A percentile compares a stretch with the other conserved stretches of the same genome.
Evolutionary conservation across 2,329 filamentous ascomycete species (phyloP).

Genomic region (Xylaria arbuscula): DNA sequence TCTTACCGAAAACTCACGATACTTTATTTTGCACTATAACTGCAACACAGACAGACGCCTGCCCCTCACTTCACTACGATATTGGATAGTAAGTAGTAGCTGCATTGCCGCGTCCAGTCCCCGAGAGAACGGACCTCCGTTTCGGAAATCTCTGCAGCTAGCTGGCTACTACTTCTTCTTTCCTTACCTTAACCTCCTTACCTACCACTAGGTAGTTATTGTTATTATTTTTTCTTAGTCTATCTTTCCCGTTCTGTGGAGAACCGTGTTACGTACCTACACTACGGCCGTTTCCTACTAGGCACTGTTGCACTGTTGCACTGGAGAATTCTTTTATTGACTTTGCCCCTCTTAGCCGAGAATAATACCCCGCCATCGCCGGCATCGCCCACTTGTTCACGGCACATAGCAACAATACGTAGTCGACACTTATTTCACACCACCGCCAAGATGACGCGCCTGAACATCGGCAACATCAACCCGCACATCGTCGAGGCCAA

Average conservation of each 20-base stretch:
- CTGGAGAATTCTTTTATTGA: constrained; percentile 1
- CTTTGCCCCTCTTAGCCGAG: constrained; percentile 10
- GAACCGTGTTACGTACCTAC: neutral
- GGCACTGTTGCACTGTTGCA: neutral
- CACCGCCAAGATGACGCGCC: constrained; percentile 52
- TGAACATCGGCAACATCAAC: constrained; percentile 92
- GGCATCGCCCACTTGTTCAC: constrained; percentile 14
- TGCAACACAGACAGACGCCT: neutral
- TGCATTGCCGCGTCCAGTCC: constrained; percentile 7
- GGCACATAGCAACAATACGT: constrained; percentile 10
- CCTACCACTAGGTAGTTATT: neutral
- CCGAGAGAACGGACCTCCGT: constrained; percentile 14
- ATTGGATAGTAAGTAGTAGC: neutral
- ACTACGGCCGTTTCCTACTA: neutral
- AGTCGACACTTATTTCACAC: constrained; percentile 37
- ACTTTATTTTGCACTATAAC: neutral
- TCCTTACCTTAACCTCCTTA: neutral
- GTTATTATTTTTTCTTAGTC: neutral
- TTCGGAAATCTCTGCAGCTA: constrained; percentile 8
- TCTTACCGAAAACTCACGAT: neutral
- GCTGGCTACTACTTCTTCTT: neutral
- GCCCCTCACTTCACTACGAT: neutral
- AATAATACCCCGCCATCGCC: constrained; percentile 17
- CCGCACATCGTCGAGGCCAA: constrained; percentile 85
- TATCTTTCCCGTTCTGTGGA: neutral